Conservation (phyloP, 768 basidiomycete genomes). For the Lactarius deliciosus region DNA sequence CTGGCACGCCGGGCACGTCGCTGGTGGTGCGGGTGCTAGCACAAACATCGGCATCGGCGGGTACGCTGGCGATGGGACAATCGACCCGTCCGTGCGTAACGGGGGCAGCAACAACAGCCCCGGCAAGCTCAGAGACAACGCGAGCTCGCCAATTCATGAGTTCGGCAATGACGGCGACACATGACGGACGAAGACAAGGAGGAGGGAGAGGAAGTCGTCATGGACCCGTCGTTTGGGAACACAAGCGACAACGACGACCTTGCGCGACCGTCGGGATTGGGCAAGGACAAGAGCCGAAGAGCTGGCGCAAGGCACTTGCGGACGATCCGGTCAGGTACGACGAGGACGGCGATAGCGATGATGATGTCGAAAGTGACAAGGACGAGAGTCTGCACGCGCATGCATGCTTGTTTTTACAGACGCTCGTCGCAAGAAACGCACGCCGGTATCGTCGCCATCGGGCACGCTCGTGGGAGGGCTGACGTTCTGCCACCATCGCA, state of each 20-base stretch:
- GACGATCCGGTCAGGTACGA: too few species aligned
- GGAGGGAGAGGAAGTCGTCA: neutral
- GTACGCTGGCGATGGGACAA: slow-evolving; percentile 22
- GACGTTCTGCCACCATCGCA: slow-evolving; percentile 25
- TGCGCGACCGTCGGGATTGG: too few species aligned
- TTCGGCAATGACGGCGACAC: neutral
- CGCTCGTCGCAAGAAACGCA: neutral
- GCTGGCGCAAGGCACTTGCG: neutral
- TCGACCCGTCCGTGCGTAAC: slow-evolving; percentile 23
- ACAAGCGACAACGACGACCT: too few species aligned
- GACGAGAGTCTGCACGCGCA: too few species aligned
- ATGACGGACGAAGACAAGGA: neutral
- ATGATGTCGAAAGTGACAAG: too few species aligned
- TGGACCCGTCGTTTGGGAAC: neutral
- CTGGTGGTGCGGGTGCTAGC: neutral
- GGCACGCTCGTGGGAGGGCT: too few species aligned
- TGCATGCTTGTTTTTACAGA: too few species aligned
- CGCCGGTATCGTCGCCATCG: neutral
- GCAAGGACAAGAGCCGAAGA: too few species aligned
- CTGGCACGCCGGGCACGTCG: neutral
- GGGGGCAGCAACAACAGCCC: slow-evolving; percentile 7
- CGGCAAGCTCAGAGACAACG: neutral
- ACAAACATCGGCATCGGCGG: neutral
- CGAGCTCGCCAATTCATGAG: neutral
- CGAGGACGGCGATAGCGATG: too few species aligned